Evolutionary conservation across 2,329 filamentous ascomycete species (phyloP).

Genomic region (Tolypocladium endophyticum): DNA sequence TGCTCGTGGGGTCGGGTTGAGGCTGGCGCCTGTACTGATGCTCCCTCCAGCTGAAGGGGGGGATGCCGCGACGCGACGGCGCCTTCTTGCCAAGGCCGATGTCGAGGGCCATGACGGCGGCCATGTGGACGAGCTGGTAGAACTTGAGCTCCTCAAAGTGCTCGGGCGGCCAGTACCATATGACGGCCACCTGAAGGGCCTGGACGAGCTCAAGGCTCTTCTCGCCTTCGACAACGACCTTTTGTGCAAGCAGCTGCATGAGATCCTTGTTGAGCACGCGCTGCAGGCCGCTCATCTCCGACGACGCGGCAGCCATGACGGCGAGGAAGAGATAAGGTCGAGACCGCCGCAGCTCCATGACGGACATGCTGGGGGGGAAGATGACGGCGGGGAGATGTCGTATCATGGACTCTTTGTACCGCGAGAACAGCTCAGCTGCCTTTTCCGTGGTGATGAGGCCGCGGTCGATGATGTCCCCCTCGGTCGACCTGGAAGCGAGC

Average conservation of each 20-base stretch:
- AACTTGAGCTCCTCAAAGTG: constrained; percentile 81
- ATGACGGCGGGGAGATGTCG: constrained; percentile 53
- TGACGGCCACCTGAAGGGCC: constrained; percentile 60
- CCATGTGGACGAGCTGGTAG: constrained; percentile 76
- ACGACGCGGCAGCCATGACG: constrained; percentile 55
- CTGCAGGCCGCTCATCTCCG: constrained; percentile 46
- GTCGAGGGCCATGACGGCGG: constrained; percentile 73
- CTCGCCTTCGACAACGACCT: constrained; percentile 62
- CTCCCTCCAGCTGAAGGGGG: constrained; percentile 24
- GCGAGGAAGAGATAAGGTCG: constrained; percentile 62
- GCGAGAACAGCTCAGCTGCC: constrained; percentile 43
- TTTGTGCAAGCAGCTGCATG: constrained; percentile 63
- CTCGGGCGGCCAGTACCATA: constrained; percentile 80
- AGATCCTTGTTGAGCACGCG: constrained; percentile 55
- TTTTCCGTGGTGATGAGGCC: constrained; percentile 46
- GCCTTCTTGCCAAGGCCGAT: constrained; percentile 55
- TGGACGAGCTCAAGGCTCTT: constrained; percentile 80
- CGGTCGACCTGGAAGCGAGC: neutral
- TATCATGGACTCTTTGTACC: constrained; percentile 50
- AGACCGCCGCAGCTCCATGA: constrained; percentile 41
- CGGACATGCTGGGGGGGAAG: constrained; percentile 43
- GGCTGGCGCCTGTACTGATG: constrained; percentile 28
- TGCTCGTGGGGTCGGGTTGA: constrained; percentile 38
- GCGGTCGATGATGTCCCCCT: constrained; percentile 44
- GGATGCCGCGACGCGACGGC: constrained; percentile 9